Percentiles rank a stretch among this genome's conserved stretches.
Evolutionary conservation across 805 yeast genomes (phyloP).

Genomic region (Yarrowia porcina): DNA sequence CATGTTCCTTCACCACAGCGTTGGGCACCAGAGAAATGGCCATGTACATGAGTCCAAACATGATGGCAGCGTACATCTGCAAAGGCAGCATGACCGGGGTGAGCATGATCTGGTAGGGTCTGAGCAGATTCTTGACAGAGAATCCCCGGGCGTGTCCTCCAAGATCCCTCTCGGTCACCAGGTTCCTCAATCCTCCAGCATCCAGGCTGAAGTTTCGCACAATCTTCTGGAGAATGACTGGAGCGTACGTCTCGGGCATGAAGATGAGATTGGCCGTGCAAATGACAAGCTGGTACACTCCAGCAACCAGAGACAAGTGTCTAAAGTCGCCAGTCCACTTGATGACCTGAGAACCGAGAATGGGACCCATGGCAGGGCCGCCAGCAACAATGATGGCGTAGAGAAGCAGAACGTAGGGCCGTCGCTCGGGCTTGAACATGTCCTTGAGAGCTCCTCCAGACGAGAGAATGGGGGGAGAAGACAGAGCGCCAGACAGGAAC

Average conservation of each 20-base stretch:
- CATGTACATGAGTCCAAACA: slow-evolving; percentile 28
- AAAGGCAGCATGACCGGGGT: slow-evolving; percentile 25
- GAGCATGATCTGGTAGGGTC: slow-evolving; percentile 27
- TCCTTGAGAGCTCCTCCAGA: slow-evolving; percentile 30
- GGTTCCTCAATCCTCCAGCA: neutral
- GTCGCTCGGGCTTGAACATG: slow-evolving; percentile 25
- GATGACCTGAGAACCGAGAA: slow-evolving; percentile 27
- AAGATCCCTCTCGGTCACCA: neutral
- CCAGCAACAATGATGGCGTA: slow-evolving; percentile 29
- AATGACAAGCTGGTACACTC: slow-evolving; percentile 15
- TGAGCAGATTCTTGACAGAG: slow-evolving; percentile 20
- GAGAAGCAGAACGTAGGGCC: slow-evolving; percentile 26
- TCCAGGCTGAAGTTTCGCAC: slow-evolving; percentile 22
- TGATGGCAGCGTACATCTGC: slow-evolving; percentile 25
- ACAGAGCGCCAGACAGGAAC: slow-evolving; percentile 27
- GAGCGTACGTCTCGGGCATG: slow-evolving; percentile 27
- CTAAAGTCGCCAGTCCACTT: slow-evolving; percentile 13
- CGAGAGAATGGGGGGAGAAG: slow-evolving; percentile 28
- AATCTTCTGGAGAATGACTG: slow-evolving; percentile 17
- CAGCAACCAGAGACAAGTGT: slow-evolving; percentile 16
- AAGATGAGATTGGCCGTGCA: slow-evolving; percentile 10
- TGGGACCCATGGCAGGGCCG: slow-evolving; percentile 29
- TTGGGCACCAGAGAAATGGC: slow-evolving; percentile 26
- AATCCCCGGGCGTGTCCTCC: slow-evolving; percentile 7
- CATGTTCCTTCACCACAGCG: slow-evolving; percentile 23